These are phyloP conservation scores for Pyrenochaeta sp. DNA, from an alignment of 2,329 filamentous ascomycete species.

Conservation along the genomic window DNA sequence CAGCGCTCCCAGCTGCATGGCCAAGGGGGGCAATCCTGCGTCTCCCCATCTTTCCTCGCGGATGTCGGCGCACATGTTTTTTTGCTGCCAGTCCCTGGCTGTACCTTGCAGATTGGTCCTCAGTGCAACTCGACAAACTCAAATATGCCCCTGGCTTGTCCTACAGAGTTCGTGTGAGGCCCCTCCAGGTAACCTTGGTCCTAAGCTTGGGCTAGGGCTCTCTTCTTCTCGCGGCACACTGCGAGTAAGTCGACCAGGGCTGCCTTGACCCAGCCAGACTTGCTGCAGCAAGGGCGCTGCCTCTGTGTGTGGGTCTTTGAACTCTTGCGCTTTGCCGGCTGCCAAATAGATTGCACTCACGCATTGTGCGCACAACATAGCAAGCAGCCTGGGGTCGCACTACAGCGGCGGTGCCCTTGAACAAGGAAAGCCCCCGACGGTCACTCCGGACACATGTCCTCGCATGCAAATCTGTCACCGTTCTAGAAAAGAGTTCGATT, in stretches of 20 bases:
- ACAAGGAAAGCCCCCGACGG: slow-evolving; percentile 16
- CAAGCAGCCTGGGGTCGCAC: slow-evolving; percentile 31
- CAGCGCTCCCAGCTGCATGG: slow-evolving; percentile 40
- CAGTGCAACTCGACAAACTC: slow-evolving; percentile 38
- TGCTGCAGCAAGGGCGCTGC: slow-evolving; percentile 10
- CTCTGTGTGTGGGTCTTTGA: background rate
- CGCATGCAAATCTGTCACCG: slow-evolving; percentile 38
- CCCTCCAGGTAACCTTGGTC: slow-evolving; percentile 31
- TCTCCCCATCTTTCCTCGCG: slow-evolving; percentile 35
- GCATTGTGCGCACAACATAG: slow-evolving; percentile 10
- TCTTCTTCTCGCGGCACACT: background rate
- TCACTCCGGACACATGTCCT: slow-evolving; percentile 28
- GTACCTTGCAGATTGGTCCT: slow-evolving; percentile 48
- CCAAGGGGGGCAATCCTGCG: slow-evolving; percentile 41
- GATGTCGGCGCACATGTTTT: slow-evolving; percentile 31
- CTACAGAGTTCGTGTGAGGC: slow-evolving; percentile 30
- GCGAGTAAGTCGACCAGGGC: slow-evolving; percentile 8
- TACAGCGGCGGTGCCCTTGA: slow-evolving; percentile 25
- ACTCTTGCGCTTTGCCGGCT: slow-evolving; percentile 5
- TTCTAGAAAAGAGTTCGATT: slow-evolving; percentile 40
- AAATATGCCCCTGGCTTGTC: slow-evolving; percentile 34
- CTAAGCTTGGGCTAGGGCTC: slow-evolving; percentile 15
- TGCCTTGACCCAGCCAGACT: background rate
- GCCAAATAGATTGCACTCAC: slow-evolving; percentile 7
- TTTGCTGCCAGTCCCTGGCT: slow-evolving; percentile 24